These are phyloP conservation scores for Boletus patriciae DNA, from an alignment of 768 basidiomycete genomes.

Conservation along the genomic window DNA sequence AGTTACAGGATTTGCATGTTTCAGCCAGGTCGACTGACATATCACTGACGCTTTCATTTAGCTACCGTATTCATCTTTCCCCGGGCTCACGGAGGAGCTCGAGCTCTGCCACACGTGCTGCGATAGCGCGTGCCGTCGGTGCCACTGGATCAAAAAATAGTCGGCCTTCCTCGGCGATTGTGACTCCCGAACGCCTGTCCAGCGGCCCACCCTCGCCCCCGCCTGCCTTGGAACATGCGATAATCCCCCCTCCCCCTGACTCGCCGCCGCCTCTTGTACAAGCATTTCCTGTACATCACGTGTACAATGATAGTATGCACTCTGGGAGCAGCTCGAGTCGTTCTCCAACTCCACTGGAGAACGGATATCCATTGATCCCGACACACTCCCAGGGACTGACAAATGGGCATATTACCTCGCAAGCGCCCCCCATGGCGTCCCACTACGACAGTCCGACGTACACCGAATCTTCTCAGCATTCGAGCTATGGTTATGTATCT, in stretches of 20 bases:
- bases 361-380: constrained; percentile 40
- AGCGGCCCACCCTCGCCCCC: constrained; percentile 34
- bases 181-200: constrained; percentile 28
- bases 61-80: constrained; percentile 80
- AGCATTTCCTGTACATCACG: constrained; percentile 32
- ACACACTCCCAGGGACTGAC: constrained; percentile 38
- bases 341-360: constrained; percentile 48
- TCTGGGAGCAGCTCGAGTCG: constrained; percentile 41
- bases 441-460: constrained; percentile 35
- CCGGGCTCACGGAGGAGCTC: constrained; percentile 74
- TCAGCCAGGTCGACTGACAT: constrained; percentile 4
- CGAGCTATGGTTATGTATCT: constrained; percentile 31
- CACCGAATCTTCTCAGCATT: constrained; percentile 33
- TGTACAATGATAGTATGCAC: constrained; percentile 29
- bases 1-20: constrained; percentile 7
- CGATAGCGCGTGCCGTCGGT: constrained; percentile 46
- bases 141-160: constrained; percentile 22
- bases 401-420: constrained; percentile 34
- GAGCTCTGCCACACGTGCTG: constrained; percentile 53
- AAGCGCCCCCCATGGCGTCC: constrained; percentile 31
- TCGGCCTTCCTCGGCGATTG: constrained; percentile 27
- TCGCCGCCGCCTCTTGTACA: constrained; percentile 56
- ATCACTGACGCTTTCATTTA: constrained; percentile 30
- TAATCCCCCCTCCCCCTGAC: constrained; percentile 46
- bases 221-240: constrained; percentile 48